Evolutionary conservation across 164 flowering plant genomes (phyloP).

Genomic region (Aristolochia contorta): DNA sequence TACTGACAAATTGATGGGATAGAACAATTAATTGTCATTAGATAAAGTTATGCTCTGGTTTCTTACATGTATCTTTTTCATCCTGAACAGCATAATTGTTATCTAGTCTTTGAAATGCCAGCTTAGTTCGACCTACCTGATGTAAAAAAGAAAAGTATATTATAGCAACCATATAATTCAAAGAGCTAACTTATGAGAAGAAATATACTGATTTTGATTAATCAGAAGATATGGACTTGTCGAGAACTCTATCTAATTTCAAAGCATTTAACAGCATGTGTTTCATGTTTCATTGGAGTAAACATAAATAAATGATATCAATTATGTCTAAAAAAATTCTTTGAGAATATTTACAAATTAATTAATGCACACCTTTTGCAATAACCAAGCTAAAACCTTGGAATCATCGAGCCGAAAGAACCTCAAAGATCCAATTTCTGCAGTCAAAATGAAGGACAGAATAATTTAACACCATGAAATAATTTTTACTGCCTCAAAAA

Average conservation of each 20-base stretch:
- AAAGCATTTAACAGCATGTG: neutral
- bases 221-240: neutral
- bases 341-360: too few species aligned
- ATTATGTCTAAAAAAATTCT: too few species aligned
- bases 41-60: neutral
- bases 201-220: too few species aligned
- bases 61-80: constrained; percentile 60
- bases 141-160: neutral
- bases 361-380: constrained; percentile 48
- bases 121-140: constrained; percentile 53
- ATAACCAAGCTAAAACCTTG: constrained; percentile 73
- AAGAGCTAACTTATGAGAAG: neutral
- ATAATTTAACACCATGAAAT: neutral
- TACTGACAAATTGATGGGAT: too few species aligned
- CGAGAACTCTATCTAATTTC: neutral
- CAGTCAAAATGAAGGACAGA: constrained; percentile 4
- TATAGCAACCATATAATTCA: neutral
- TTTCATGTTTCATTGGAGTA: neutral
- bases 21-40: too few species aligned
- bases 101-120: constrained; percentile 46
- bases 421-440: constrained; percentile 71
- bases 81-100: constrained; percentile 65
- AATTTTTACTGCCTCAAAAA: neutral
- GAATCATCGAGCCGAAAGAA: constrained; percentile 86
- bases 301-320: constrained; percentile 1